Evolutionary conservation across 2,329 filamentous ascomycete species (phyloP).

Genomic region (Claviceps pusilla): DNA sequence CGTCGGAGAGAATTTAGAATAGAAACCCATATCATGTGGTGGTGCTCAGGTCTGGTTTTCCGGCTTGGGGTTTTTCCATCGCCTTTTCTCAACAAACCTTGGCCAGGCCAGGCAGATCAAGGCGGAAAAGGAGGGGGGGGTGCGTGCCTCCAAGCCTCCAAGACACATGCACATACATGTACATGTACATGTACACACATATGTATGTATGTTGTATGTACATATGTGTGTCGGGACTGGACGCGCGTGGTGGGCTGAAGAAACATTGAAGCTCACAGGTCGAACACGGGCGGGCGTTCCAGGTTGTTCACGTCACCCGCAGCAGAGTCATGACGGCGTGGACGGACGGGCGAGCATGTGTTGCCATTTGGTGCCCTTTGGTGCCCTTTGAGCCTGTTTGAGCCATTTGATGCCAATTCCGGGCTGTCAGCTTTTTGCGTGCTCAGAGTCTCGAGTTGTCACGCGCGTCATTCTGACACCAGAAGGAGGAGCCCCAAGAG

Average conservation of each 20-base stretch:
- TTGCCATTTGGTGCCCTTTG: background rate
- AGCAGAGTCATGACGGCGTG: background rate
- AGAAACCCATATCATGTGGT: background rate
- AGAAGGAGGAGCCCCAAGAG: background rate
- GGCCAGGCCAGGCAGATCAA: no score
- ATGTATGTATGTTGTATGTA: no score
- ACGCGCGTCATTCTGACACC: background rate
- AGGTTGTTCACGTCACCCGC: background rate
- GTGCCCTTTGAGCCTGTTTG: no score
- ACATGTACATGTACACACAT: no score
- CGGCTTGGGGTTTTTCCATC: background rate
- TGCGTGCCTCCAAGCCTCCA: background rate
- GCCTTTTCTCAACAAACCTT: no score
- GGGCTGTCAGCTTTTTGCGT: background rate
- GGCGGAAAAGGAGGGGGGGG: no score
- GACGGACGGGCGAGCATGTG: background rate
- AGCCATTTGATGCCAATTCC: no score
- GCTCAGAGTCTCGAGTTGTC: background rate
- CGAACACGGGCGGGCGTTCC: background rate
- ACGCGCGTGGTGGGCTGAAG: background rate
- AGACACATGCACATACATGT: background rate
- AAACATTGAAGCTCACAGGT: background rate
- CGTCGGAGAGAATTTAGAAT: background rate
- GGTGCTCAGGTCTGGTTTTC: background rate
- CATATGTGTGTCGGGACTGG: background rate